Conservation (phyloP, 176 grass and related monocot species). For the Carex cristatella region DNA sequence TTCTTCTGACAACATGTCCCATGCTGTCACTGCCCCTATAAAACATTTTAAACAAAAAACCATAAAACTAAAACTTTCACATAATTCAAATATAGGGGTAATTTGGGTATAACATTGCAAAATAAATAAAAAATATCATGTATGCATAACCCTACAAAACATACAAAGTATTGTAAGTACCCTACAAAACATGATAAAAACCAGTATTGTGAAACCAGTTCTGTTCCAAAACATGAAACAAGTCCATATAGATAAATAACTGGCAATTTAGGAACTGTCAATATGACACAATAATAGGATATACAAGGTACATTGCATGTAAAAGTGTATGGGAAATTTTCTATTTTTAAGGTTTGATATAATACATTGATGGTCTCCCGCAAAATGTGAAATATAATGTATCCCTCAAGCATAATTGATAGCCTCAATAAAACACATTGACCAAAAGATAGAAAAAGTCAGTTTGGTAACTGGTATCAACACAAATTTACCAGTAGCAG, state of each 20-base stretch:
- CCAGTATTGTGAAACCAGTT: neutral
- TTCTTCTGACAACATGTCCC: slow-evolving; percentile 95
- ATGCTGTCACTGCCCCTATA: slow-evolving; percentile 78
- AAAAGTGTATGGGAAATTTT: neutral
- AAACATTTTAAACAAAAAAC: neutral
- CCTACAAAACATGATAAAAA: too few relatives aligned
- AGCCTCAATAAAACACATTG: neutral
- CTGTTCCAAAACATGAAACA: neutral
- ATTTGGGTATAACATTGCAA: neutral
- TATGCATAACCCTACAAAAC: neutral
- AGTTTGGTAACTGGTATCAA: neutral
- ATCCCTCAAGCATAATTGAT: neutral
- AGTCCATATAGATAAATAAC: neutral
- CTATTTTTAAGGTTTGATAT: neutral
- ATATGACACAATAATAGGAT: neutral
- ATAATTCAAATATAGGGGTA: neutral
- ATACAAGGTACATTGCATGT: neutral
- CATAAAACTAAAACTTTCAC: neutral
- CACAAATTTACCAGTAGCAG: neutral
- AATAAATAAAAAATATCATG: neutral
- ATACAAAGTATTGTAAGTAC: too few relatives aligned
- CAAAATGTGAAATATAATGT: neutral
- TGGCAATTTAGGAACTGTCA: neutral
- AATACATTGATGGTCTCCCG: neutral
- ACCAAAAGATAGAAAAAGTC: neutral